These are phyloP conservation scores for Globisporangium solare DNA, from an alignment of 352 stramenopile species.

Conservation along the genomic window DNA sequence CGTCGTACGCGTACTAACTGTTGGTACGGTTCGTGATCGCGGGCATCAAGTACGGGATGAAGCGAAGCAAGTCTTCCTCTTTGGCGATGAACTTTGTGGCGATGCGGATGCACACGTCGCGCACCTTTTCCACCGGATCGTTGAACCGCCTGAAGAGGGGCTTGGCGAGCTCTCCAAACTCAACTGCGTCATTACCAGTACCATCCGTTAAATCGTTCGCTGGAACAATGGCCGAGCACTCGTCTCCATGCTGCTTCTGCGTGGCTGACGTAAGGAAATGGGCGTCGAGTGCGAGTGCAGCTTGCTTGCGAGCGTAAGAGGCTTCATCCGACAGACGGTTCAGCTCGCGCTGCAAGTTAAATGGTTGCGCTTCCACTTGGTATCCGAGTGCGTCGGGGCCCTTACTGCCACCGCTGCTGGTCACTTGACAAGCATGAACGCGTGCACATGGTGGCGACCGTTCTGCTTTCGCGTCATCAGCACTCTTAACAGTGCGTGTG, in stretches of 20 bases:
- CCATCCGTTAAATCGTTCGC: neutral
- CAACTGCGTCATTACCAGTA: neutral
- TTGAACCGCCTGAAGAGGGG: conserved; percentile 82
- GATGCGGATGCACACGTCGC: conserved; percentile 62
- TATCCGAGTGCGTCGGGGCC: no score
- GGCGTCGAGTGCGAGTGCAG: conserved; percentile 38
- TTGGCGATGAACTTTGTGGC: conserved; percentile 35
- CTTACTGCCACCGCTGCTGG: no score
- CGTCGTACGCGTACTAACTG: conserved; percentile 65
- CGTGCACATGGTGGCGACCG: neutral
- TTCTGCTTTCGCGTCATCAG: neutral
- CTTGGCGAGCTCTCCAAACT: conserved; percentile 57
- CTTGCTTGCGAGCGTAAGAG: conserved; percentile 49
- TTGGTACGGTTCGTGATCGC: conserved; percentile 61
- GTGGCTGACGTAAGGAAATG: conserved; percentile 25
- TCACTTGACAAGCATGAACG: neutral
- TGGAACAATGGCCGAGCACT: neutral
- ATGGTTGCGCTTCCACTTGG: conserved; percentile 5
- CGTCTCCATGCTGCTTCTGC: neutral
- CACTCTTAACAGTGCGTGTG: neutral
- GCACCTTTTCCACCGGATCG: conserved; percentile 73
- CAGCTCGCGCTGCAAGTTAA: conserved; percentile 44
- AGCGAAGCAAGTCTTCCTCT: conserved; percentile 56
- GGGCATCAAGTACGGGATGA: conserved; percentile 73
- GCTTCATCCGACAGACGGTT: conserved; percentile 59